phyloP scores from a whole-genome alignment of 2,329 filamentous ascomycete genomes.

The Pseudopyricularia cyperi region DNA sequence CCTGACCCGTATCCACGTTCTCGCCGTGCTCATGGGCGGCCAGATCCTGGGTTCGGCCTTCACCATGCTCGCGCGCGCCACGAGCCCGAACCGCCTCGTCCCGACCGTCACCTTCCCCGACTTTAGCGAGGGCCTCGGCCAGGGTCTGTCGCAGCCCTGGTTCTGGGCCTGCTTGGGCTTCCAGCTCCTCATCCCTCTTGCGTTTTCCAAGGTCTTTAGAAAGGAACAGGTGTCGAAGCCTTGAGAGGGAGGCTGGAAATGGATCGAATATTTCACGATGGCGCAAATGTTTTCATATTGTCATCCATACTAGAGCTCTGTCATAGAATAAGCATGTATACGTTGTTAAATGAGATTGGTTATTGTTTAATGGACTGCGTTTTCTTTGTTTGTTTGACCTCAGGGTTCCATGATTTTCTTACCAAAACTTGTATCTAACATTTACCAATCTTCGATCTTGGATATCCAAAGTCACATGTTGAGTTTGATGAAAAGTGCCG shows the following conservation, averaged over 20 bases:
- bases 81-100: not conserved
- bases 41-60: not conserved
- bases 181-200: not conserved
- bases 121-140: not conserved
- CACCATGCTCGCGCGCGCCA: not conserved
- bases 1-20: conserved; percentile 43
- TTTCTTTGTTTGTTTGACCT: too few species aligned
- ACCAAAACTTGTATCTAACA: too few species aligned
- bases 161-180: not conserved
- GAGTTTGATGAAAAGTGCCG: too few species aligned
- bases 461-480: too few species aligned
- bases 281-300: too few species aligned
- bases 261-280: too few species aligned
- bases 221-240: not conserved
- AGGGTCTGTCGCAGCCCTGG: not conserved
- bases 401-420: too few species aligned
- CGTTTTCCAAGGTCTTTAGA: not conserved
- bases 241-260: not conserved
- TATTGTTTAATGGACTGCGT: too few species aligned
- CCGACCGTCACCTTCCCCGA: not conserved
- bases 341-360: too few species aligned
- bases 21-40: not conserved
- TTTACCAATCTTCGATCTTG: too few species aligned
- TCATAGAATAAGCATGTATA: too few species aligned
- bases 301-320: too few species aligned